These are phyloP conservation scores for Funneliformis caledonium DNA, from an alignment of 371 early-diverging fungal genomes.

Conservation along the genomic window DNA sequence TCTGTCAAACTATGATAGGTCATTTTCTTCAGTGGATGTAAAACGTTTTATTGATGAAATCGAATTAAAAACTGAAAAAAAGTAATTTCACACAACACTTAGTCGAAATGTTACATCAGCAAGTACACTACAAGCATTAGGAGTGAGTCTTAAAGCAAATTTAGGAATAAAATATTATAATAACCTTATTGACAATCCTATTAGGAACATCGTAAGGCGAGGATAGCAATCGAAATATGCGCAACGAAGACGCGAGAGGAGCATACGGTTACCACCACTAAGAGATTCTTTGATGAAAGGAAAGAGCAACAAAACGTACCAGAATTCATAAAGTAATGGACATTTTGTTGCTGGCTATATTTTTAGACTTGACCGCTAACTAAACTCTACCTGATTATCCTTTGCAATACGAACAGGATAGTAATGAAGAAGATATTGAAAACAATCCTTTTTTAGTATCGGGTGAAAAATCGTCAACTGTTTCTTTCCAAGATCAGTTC, in stretches of 20 bases:
- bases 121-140: not conserved
- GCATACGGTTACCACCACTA: no score
- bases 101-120: constrained; percentile 24
- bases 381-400: not conserved
- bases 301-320: no score
- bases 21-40: not conserved
- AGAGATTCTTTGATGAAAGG: no score
- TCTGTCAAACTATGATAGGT: constrained; percentile 20
- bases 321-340: no score
- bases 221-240: no score
- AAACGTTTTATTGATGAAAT: constrained; percentile 15
- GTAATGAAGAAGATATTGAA: not conserved
- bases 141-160: constrained; percentile 16
- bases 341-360: no score
- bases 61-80: constrained; percentile 6
- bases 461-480: constrained; percentile 14
- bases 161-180: constrained; percentile 8
- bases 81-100: not conserved
- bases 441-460: constrained; percentile 20
- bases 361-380: no score
- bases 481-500: constrained; percentile 15
- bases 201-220: constrained; percentile 5
- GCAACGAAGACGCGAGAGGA: no score
- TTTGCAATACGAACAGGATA: constrained; percentile 16
- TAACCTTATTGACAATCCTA: constrained; percentile 19